phyloP scores from a whole-genome alignment of 1,284 basidiomycete species.

The Inonotus obliquus region DNA sequence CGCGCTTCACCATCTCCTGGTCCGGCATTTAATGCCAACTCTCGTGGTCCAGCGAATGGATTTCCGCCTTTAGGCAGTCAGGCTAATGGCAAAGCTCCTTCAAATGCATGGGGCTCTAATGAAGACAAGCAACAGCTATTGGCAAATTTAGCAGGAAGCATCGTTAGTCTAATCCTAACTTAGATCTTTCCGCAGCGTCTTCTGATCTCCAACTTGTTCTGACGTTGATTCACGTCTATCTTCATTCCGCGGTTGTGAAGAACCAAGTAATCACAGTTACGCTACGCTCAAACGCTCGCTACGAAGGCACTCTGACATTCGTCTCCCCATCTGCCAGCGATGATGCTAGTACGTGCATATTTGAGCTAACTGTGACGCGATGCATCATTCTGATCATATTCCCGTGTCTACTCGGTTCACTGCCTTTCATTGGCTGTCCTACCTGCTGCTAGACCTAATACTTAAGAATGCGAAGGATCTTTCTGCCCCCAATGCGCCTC shows the following conservation, averaged over 20 bases:
- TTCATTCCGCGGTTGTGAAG: slow-evolving; percentile 1
- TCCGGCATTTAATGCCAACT: slow-evolving; percentile 13
- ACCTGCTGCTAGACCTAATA: slow-evolving; percentile 44
- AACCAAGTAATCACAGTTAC: slow-evolving; percentile 18
- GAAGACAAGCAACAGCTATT: slow-evolving; percentile 19
- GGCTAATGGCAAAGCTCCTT: slow-evolving; percentile 14
- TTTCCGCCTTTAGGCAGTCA: slow-evolving; percentile 17
- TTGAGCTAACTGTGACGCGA: background rate
- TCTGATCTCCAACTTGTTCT: background rate
- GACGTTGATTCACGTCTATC: background rate
- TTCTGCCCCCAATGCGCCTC: slow-evolving; percentile 52
- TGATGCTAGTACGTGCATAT: slow-evolving; percentile 17
- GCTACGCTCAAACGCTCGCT: slow-evolving; percentile 15
- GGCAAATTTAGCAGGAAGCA: slow-evolving; percentile 19
- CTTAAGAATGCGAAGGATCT: slow-evolving; percentile 74
- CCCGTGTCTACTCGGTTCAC: background rate
- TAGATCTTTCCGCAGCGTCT: background rate
- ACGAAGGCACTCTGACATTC: slow-evolving; percentile 17
- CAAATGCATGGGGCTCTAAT: slow-evolving; percentile 16
- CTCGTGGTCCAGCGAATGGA: slow-evolving; percentile 10
- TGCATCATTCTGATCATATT: slow-evolving; percentile 5
- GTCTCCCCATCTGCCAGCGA: slow-evolving; percentile 17
- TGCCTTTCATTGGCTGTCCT: background rate
- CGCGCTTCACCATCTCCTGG: slow-evolving; percentile 15
- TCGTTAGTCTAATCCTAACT: slow-evolving; percentile 12